phyloP scores from a whole-genome alignment of 495 filamentous ascomycete genomes.

The Daldinia caldariorum region DNA sequence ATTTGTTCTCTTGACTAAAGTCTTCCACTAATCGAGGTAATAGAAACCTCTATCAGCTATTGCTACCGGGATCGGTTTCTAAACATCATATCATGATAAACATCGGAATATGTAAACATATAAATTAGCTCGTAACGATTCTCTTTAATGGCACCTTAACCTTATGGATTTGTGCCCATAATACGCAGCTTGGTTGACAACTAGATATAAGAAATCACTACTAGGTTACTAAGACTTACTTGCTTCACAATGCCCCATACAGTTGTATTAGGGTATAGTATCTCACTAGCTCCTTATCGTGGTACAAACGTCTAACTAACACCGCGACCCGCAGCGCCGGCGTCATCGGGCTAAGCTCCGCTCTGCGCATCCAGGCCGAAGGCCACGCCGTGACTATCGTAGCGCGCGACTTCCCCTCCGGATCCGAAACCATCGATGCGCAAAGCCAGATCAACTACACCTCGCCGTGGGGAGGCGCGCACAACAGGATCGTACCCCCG shows the following conservation, averaged over 20 bases:
- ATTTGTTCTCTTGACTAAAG: slow-evolving; percentile 5
- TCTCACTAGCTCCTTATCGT: neutral
- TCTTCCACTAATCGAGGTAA: neutral
- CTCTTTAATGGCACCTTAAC: no score
- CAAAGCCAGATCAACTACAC: slow-evolving; percentile 66
- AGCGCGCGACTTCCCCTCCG: slow-evolving; percentile 65
- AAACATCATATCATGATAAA: neutral
- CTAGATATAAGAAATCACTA: neutral
- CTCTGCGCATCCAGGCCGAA: slow-evolving; percentile 60
- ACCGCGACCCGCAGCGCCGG: slow-evolving; percentile 62
- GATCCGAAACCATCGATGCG: slow-evolving; percentile 55
- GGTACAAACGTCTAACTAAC: neutral
- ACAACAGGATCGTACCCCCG: slow-evolving; percentile 66
- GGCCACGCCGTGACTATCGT: slow-evolving; percentile 61
- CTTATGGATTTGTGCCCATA: no score
- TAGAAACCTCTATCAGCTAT: neutral
- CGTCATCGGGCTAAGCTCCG: slow-evolving; percentile 66
- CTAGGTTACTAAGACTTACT: neutral
- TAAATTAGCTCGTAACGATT: neutral
- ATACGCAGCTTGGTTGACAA: no score
- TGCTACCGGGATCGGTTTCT: neutral
- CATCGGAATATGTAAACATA: neutral
- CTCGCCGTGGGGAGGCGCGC: slow-evolving; percentile 72
- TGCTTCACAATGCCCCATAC: slow-evolving; percentile 41
- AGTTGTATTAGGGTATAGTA: slow-evolving; percentile 59